Base-by-base conservation (phyloP, 352 stramenopile genomes). In the Phytophthora podocarpi region DNA sequence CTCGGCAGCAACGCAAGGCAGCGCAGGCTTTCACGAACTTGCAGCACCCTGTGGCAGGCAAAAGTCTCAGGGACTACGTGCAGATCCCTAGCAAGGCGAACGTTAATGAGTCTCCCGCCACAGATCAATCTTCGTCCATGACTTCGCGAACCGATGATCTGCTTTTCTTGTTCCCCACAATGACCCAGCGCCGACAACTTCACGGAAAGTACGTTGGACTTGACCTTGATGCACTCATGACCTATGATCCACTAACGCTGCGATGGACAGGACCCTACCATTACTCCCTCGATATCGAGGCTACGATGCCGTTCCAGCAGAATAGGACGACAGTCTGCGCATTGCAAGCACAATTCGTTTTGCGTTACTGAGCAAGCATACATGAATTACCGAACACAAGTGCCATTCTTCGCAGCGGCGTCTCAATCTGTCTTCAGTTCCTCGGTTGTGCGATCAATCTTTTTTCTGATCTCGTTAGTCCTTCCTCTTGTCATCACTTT, bases 81-180 rank as follows among this genome's bases (percentile, higher is more conserved):
- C 41, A 59, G 16, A 27, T 60, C 3, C 26, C 31, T 13, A 16
- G 4, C n/a, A 67, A 64, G 9, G 11, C 18, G 10, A 30, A 30
- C 40, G 34, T 30, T 48, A 37, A 52, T n/a, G 23, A 51, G 5
- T 35, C 35, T 24, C 8, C 7, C 5, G 2, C 26, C 7, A 31
- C 23, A 39, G 16, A 53, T 13, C 47, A 36, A 42, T 21, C 21
- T 15, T 31, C 27, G n/a, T 26, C 28, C 21, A 20, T 18, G 13
- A 27, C 40, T 3, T 23, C 55, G 3, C 27, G 27, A 51, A 31
- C 36, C 1, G 58, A 67, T 24, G 39, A 64, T 13, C 52, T 74
- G 6, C 63, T 78, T 26, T 82, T 78, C 49, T 54, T 82, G 32
- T 64, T 80, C 21, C 70, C 67, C 26, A 80, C 74, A 1, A 65